phyloP scores from a whole-genome alignment of 768 basidiomycete genomes.

The Boletus edulis region DNA sequence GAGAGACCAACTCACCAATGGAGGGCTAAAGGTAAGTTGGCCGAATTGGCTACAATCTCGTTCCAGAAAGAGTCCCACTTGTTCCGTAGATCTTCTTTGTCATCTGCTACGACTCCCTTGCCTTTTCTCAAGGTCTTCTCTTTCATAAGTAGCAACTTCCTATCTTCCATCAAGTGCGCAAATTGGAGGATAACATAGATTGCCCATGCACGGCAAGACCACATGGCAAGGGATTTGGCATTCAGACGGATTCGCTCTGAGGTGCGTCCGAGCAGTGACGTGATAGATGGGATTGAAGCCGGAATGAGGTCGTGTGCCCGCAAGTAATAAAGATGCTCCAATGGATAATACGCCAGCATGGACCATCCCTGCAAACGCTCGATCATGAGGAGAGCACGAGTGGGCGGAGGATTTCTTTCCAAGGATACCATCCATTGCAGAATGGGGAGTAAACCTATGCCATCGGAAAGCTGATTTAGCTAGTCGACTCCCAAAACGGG shows the following conservation, averaged over 20 bases:
- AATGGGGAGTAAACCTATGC: slow-evolving; percentile 69
- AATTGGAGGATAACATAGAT: slow-evolving; percentile 76
- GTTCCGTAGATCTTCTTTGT: slow-evolving; percentile 54
- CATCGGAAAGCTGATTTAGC: background rate
- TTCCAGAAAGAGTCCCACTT: slow-evolving; percentile 70
- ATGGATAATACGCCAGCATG: slow-evolving; percentile 78
- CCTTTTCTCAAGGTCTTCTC: slow-evolving; percentile 57
- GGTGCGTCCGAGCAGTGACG: slow-evolving; percentile 40
- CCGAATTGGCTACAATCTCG: slow-evolving; percentile 68
- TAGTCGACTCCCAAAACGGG: background rate
- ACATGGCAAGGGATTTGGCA: slow-evolving; percentile 49
- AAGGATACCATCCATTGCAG: slow-evolving; percentile 77
- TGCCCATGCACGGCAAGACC: slow-evolving; percentile 84
- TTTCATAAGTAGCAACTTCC: slow-evolving; percentile 52
- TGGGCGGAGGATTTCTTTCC: slow-evolving; percentile 70
- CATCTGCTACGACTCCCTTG: slow-evolving; percentile 49
- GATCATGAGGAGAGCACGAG: slow-evolving; percentile 66
- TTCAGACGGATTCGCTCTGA: slow-evolving; percentile 46
- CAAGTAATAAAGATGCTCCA: slow-evolving; percentile 75
- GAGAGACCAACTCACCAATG: slow-evolving; percentile 61
- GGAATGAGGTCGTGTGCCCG: slow-evolving; percentile 60
- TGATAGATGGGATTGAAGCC: slow-evolving; percentile 44
- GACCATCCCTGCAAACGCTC: slow-evolving; percentile 73
- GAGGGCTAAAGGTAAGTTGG: slow-evolving; percentile 77
- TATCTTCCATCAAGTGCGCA: slow-evolving; percentile 67